phyloP scores from a whole-genome alignment of 2,329 filamentous ascomycete genomes.

The Colletotrichum tropicicola region DNA sequence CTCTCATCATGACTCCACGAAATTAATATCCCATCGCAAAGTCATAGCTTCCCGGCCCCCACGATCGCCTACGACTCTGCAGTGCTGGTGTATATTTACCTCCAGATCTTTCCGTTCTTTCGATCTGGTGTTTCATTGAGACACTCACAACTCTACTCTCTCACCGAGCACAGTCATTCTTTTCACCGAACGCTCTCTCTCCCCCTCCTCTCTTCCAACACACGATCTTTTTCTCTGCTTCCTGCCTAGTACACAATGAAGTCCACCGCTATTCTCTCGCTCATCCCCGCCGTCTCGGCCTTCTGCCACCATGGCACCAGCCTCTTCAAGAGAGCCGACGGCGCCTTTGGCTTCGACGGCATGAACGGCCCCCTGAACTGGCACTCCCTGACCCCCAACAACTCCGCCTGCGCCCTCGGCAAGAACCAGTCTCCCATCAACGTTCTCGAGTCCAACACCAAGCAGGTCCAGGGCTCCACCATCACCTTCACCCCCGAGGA shows the following conservation, averaged over 20 bases:
- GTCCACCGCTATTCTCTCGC: constrained; percentile 29
- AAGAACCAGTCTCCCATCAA: constrained; percentile 66
- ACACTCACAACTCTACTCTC: neutral
- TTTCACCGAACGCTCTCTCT: neutral
- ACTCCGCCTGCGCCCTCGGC: constrained; percentile 57
- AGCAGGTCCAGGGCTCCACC: constrained; percentile 37
- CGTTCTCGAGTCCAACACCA: constrained; percentile 42
- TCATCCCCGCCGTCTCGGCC: constrained; percentile 35
- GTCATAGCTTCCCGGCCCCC: constrained; percentile 5
- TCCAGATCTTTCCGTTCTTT: constrained; percentile 7
- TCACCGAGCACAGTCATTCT: constrained; percentile 8
- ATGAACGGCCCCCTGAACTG: constrained; percentile 60
- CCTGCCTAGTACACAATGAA: constrained; percentile 32
- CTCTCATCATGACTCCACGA: constrained; percentile 10
- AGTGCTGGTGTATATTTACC: constrained; percentile 21
- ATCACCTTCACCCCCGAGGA: constrained; percentile 47
- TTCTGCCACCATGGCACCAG: constrained; percentile 46
- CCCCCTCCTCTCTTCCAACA: neutral
- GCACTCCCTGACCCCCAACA: constrained; percentile 54
- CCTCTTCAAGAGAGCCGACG: constrained; percentile 35
- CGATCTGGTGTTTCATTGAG: neutral
- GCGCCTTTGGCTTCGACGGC: constrained; percentile 51
- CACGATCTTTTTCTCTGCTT: neutral
- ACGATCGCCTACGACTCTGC: neutral
- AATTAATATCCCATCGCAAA: constrained; percentile 16